Evolutionary conservation across 176 grass and related monocot species (phyloP), one percentile per base, ranked within the genome.

Genomic region (Puccinellia tenuiflora): DNA sequence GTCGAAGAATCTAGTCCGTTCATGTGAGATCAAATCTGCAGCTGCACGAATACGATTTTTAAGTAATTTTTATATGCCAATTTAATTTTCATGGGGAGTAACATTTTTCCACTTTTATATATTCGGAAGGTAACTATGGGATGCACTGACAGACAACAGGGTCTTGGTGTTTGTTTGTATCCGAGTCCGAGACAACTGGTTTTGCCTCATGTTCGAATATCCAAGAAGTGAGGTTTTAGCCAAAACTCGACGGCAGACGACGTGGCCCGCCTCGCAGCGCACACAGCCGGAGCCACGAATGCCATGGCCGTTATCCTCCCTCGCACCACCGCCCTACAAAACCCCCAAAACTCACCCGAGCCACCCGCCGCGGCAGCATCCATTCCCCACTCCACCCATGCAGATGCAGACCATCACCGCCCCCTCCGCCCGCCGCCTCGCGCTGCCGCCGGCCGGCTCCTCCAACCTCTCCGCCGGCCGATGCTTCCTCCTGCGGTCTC

Each of bases 321-420:
- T 45, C 7, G 70, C 22, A 37, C 82, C 70, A 57, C 87, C 69
- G 59, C 80, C 60, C 28, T 89, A 86, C 83, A 86, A 90, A 89
- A 77, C 18, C 25, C 3, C 3, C 25, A 21, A 64, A 38, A 82
- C 68, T 47, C 62, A 63, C 86, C 86, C 67, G 28, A 62, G 18
- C 87, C 78, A 81, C 88, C 34, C 75, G 81, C 86, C 86, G 86
- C 80, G 80, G 86, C 86, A 79, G 53, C 77, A 73, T 30, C 21
- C 53, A 8, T 50, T 7, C 48, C 38, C 16, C 53, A 56, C 76
- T 2, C 21, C 66, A 9, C 35, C 17, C 47, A n/a, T 85, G 83
- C 87, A 89, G 87, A 89, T 85, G 87, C 88, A 89, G 77, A 80
- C 53, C 39, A 46, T 64, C 83, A 82, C 78, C 50, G 60, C 33